Conservation (phyloP, 2,329 filamentous ascomycete species). For the Drechslerella coelobrocha region DNA sequence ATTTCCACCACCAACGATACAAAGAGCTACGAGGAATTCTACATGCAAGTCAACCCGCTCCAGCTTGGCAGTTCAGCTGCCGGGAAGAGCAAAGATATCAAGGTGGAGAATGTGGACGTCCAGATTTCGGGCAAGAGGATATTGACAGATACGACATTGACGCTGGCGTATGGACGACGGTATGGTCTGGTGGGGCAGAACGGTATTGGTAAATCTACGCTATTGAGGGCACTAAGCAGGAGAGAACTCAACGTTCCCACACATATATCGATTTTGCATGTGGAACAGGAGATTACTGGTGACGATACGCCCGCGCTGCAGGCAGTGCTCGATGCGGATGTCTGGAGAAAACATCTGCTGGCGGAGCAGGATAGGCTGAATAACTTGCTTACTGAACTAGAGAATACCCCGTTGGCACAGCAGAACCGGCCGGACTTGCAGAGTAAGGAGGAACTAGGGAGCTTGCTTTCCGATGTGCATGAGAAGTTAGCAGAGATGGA, state of each 20-base stretch:
- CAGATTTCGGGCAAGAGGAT: slow-evolving; percentile 89
- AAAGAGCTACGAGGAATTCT: slow-evolving; percentile 98
- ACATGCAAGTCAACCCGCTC: slow-evolving; percentile 98
- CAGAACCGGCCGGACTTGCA: slow-evolving; percentile 49
- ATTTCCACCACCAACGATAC: slow-evolving; percentile 81
- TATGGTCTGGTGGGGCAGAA: slow-evolving; percentile 99
- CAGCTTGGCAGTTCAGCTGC: slow-evolving; percentile 75
- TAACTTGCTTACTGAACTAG: slow-evolving; percentile 75
- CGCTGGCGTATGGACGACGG: slow-evolving; percentile 86
- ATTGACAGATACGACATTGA: slow-evolving; percentile 86
- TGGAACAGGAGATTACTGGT: slow-evolving; percentile 96
- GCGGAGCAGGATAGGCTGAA: slow-evolving; percentile 87
- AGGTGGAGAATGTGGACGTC: slow-evolving; percentile 94
- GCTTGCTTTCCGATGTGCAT: slow-evolving; percentile 89
- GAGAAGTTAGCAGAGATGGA: slow-evolving; percentile 96
- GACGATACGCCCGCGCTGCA: slow-evolving; percentile 95
- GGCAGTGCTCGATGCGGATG: slow-evolving; percentile 94
- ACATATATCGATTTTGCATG: slow-evolving; percentile 97
- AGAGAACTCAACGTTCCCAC: slow-evolving; percentile 94
- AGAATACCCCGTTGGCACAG: slow-evolving; percentile 59
- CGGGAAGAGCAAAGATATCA: slow-evolving; percentile 97
- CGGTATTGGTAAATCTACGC: slow-evolving; percentile 97
- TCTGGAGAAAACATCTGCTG: slow-evolving; percentile 95
- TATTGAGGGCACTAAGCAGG: slow-evolving; percentile 86
- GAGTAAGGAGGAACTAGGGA: slow-evolving; percentile 82